Percentiles rank a stretch among this genome's conserved stretches.
Conservation (phyloP, 2,329 filamentous ascomycete genomes). For the Ascochyta viciae-villosae region DNA sequence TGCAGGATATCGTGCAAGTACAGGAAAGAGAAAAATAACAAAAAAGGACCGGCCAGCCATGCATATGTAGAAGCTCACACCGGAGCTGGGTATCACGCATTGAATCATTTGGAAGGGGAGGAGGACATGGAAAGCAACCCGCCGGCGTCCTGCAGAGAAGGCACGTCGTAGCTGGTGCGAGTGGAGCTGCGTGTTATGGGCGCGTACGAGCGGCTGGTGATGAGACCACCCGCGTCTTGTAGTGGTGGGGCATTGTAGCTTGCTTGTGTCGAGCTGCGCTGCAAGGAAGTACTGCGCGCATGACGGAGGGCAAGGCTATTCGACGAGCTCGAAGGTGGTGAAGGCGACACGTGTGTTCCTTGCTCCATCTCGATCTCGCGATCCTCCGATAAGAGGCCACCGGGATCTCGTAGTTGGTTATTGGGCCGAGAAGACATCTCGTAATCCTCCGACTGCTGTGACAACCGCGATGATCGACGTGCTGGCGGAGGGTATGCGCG, state of each 20-base stretch:
- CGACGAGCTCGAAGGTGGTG: constrained; percentile 26
- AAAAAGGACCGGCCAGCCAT: constrained; percentile 28
- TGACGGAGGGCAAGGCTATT: constrained; percentile 17
- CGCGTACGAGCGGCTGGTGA: constrained; percentile 20
- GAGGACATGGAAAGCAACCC: constrained; percentile 37
- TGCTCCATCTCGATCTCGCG: constrained; percentile 28
- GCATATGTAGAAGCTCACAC: constrained; percentile 28
- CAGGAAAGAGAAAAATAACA: constrained; percentile 9
- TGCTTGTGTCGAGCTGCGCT: constrained; percentile 31
- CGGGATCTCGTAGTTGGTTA: constrained; percentile 36
- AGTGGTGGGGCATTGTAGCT: constrained; percentile 36
- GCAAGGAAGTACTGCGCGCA: constrained; percentile 17
- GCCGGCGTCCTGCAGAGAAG: constrained; percentile 43
- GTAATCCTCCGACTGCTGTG: constrained; percentile 45
- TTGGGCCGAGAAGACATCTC: constrained; percentile 34
- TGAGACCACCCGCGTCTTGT: constrained; percentile 41
- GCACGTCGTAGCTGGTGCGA: constrained; percentile 31
- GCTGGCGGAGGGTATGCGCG: constrained; percentile 35
- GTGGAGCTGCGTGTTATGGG: constrained; percentile 32
- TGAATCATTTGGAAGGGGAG: constrained; percentile 22
- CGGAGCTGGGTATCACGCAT: constrained; percentile 45
- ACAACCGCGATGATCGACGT: constrained; percentile 42
- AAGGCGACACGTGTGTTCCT: constrained; percentile 17
- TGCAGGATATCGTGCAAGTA: constrained; percentile 29
- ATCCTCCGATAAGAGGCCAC: constrained; percentile 35